Conservation (phyloP, 2,329 filamentous ascomycete species). For the Tolypocladium endophyticum region DNA sequence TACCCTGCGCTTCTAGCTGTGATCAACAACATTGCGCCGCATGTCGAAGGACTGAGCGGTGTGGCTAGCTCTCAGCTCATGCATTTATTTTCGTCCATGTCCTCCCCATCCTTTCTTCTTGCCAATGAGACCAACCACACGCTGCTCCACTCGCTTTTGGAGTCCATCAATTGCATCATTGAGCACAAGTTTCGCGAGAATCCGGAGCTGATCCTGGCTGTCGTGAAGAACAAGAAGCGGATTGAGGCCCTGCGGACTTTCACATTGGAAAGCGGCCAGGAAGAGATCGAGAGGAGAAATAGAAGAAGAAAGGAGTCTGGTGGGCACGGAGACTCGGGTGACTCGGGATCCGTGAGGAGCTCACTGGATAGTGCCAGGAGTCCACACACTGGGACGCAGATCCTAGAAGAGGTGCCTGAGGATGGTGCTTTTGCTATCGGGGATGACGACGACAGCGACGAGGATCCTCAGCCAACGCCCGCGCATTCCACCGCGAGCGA, state of each 20-base stretch:
- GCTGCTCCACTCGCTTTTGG: conserved; percentile 70
- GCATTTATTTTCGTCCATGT: conserved; percentile 86
- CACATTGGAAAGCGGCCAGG: conserved; percentile 82
- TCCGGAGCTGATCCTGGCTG: conserved; percentile 65
- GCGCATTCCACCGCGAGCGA: conserved; percentile 54
- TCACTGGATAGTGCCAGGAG: conserved; percentile 61
- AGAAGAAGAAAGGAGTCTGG: conserved; percentile 56
- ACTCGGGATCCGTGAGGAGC: conserved; percentile 40
- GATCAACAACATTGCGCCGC: conserved; percentile 85
- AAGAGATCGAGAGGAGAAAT: conserved; percentile 76
- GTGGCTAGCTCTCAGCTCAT: conserved; percentile 72
- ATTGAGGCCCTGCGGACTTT: conserved; percentile 81
- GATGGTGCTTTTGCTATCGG: conserved; percentile 81
- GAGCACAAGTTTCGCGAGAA: conserved; percentile 84
- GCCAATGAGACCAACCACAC: conserved; percentile 86
- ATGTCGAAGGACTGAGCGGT: conserved; percentile 65
- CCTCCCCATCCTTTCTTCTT: conserved; percentile 80
- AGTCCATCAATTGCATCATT: conserved; percentile 80
- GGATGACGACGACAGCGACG: conserved; percentile 55
- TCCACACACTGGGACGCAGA: conserved; percentile 29
- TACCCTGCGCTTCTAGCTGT: conserved; percentile 88
- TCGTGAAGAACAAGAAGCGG: conserved; percentile 68
- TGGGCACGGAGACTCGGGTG: conserved; percentile 37
- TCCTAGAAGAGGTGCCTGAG: conserved; percentile 35
- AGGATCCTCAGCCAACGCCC: conserved; percentile 46